Conservation (phyloP, 2,329 filamentous ascomycete genomes). For the Beauveria asiatica region DNA sequence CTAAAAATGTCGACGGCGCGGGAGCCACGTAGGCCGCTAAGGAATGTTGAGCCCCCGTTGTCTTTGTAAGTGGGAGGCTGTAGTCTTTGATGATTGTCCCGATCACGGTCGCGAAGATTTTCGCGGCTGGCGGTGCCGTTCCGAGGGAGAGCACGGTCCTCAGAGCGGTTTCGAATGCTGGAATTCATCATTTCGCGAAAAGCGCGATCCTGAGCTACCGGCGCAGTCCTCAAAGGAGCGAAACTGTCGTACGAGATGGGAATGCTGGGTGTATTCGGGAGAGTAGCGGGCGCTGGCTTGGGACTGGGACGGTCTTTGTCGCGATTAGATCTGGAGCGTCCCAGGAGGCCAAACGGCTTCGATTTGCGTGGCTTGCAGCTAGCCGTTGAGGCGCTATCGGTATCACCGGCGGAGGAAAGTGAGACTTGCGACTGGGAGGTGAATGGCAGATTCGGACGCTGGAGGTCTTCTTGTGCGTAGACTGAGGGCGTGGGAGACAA, state of each 20-base stretch:
- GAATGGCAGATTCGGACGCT: constrained; percentile 23
- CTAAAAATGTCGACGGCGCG: constrained; percentile 74
- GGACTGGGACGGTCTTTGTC: constrained; percentile 39
- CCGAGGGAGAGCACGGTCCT: constrained; percentile 50
- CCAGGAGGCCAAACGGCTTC: constrained; percentile 46
- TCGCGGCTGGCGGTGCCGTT: constrained; percentile 36
- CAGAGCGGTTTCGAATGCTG: constrained; percentile 59
- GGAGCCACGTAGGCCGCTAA: constrained; percentile 65
- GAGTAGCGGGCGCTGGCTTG: constrained; percentile 24
- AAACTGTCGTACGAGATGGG: constrained; percentile 22
- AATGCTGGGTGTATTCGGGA: constrained; percentile 18
- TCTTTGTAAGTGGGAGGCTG: constrained; percentile 51
- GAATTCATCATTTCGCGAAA: constrained; percentile 61
- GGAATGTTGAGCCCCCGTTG: constrained; percentile 54
- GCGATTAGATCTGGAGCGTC: constrained; percentile 42
- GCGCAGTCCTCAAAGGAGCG: constrained; percentile 49
- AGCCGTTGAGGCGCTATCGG: constrained; percentile 30
- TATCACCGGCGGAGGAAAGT: constrained; percentile 39
- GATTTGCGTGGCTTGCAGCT: constrained; percentile 41
- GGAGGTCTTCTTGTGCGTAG: constrained; percentile 10
- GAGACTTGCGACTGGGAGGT: constrained; percentile 45
- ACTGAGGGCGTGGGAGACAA: constrained; percentile 24
- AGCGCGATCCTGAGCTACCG: constrained; percentile 55
- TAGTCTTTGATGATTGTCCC: constrained; percentile 23
- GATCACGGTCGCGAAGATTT: constrained; percentile 38